Conservation (phyloP, 2,329 filamentous ascomycete genomes). For the Xylaria arbuscula region DNA sequence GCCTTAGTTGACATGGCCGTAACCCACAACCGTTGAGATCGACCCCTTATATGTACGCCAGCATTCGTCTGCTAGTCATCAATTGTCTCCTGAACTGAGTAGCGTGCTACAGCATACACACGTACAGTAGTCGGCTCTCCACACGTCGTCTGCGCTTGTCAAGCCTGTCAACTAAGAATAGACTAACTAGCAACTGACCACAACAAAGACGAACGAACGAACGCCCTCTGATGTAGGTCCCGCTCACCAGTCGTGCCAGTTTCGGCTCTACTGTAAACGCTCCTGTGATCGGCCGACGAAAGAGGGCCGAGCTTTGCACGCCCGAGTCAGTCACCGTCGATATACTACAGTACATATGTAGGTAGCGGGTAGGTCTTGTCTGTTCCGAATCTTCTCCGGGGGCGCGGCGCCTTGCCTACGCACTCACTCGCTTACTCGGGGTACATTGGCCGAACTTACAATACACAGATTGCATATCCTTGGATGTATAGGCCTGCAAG, state of each 20-base stretch:
- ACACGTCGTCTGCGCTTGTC: slow-evolving; percentile 19
- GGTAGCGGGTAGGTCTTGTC: not conserved
- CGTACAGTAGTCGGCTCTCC: slow-evolving; percentile 5
- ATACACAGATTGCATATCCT: not conserved
- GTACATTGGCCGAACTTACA: not conserved
- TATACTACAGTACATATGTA: too few species aligned
- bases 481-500: not conserved
- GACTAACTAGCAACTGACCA: slow-evolving; percentile 10
- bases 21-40: slow-evolving; percentile 28
- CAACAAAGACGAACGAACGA: not conserved
- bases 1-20: not conserved
- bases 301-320: slow-evolving; percentile 6
- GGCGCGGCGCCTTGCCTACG: not conserved
- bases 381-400: slow-evolving; percentile 18
- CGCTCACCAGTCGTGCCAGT: not conserved
- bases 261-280: slow-evolving; percentile 1
- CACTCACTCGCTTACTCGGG: not conserved
- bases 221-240: slow-evolving; percentile 8
- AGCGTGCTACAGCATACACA: slow-evolving; percentile 1
- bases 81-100: not conserved
- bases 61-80: slow-evolving; percentile 3
- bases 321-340: slow-evolving; percentile 25
- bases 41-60: slow-evolving; percentile 15
- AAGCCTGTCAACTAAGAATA: slow-evolving; percentile 34
- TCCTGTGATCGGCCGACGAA: slow-evolving; percentile 16